Percentiles rank a stretch among this genome's conserved stretches.
phyloP scores from a whole-genome alignment of 768 basidiomycete genomes.

The Collybiopsis luxurians region DNA sequence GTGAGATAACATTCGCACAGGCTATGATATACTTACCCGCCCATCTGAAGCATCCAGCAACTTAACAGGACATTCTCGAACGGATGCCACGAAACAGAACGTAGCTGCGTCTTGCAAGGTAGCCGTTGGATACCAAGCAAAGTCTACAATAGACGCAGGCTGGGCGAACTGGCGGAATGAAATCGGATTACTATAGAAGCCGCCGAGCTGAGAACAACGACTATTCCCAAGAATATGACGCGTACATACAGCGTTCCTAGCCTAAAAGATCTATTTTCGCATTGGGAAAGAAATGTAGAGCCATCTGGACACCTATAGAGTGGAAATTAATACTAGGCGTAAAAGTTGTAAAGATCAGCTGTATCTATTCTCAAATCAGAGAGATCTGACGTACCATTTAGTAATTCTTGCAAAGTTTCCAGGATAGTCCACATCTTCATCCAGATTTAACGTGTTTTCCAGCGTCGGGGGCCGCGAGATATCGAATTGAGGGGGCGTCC shows the following conservation, averaged over 20 bases:
- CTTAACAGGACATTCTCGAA: constrained; percentile 83
- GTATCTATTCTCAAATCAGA: not conserved
- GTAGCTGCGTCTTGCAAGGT: constrained; percentile 51
- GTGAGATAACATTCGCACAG: not conserved
- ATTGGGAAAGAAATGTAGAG: constrained; percentile 59
- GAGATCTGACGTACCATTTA: constrained; percentile 43
- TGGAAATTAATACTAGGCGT: not conserved
- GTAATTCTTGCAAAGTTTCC: constrained; percentile 54
- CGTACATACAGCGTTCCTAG: constrained; percentile 37
- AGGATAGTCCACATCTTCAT: constrained; percentile 19
- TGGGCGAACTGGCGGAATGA: constrained; percentile 38
- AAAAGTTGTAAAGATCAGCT: not conserved
- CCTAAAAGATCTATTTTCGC: constrained; percentile 69
- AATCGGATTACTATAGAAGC: not conserved
- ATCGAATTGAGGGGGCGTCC: constrained; percentile 30
- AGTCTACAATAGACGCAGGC: constrained; percentile 73
- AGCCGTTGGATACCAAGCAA: constrained; percentile 84
- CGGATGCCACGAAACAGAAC: constrained; percentile 82
- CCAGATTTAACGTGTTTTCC: constrained; percentile 11
- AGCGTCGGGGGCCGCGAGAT: constrained; percentile 15
- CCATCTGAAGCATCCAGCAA: constrained; percentile 79
- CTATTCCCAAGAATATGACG: constrained; percentile 6
- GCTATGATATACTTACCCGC: constrained; percentile 45
- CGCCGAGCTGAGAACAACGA: constrained; percentile 3
- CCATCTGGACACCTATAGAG: constrained; percentile 71